phyloP scores from a whole-genome alignment of 2,329 filamentous ascomycete genomes.

The Aspergillus sp. region DNA sequence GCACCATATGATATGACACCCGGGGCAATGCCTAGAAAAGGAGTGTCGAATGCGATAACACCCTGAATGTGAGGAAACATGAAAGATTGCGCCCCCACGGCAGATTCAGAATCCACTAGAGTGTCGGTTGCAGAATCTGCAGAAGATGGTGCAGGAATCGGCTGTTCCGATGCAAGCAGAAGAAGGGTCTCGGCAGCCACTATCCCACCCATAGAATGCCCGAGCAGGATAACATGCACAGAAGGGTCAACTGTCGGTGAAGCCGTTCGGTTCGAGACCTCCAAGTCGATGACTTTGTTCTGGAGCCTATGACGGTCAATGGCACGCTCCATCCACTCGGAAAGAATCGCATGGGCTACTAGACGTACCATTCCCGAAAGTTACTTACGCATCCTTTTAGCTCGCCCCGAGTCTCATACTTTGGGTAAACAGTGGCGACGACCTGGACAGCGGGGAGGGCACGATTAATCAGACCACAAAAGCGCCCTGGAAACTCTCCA shows the following conservation, averaged over 20 bases:
- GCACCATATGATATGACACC: constrained; percentile 60
- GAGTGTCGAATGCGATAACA: constrained; percentile 91
- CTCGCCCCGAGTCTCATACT: constrained; percentile 53
- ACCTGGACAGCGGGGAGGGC: constrained; percentile 47
- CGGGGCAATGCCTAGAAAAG: constrained; percentile 63
- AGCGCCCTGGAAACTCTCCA: constrained; percentile 47
- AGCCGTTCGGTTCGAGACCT: constrained; percentile 76
- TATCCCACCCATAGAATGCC: constrained; percentile 92
- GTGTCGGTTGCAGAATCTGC: constrained; percentile 20
- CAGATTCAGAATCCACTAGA: constrained; percentile 10
- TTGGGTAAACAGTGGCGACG: constrained; percentile 48
- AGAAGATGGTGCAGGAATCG: constrained; percentile 41
- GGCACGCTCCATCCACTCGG: not conserved
- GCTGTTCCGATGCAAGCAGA: constrained; percentile 68
- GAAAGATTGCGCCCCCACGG: constrained; percentile 50
- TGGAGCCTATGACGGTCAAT: constrained; percentile 63
- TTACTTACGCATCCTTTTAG: constrained; percentile 48
- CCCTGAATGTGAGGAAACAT: constrained; percentile 95
- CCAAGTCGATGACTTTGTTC: constrained; percentile 90
- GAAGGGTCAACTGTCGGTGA: constrained; percentile 85
- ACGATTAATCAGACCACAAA: constrained; percentile 45
- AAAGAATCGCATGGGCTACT: not conserved
- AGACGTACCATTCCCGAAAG: constrained; percentile 51
- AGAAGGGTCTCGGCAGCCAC: constrained; percentile 88
- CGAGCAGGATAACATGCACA: constrained; percentile 77